These are phyloP conservation scores for Laetiporus sulphureus DNA, from an alignment of 1,284 basidiomycete species.

Conservation along the genomic window DNA sequence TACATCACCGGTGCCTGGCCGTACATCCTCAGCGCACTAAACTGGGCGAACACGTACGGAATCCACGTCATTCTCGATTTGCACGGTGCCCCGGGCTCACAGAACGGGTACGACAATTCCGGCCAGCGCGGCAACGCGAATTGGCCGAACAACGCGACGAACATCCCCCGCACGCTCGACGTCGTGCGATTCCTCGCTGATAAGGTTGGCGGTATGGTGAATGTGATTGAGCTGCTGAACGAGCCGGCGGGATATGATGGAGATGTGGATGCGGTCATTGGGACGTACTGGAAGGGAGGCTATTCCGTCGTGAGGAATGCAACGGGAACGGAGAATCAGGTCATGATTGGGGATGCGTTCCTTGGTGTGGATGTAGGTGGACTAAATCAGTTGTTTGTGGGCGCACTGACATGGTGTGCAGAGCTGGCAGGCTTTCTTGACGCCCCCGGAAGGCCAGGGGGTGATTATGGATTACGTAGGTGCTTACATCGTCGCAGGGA, in stretches of 20 bases:
- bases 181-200: conserved; percentile 52
- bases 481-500: too few relatives aligned
- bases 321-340: conserved; percentile 38
- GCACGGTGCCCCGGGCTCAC: conserved; percentile 63
- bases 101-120: conserved; percentile 81
- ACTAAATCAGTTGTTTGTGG: background rate
- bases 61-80: conserved; percentile 67
- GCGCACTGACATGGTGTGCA: conserved; percentile 23
- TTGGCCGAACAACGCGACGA: conserved; percentile 54
- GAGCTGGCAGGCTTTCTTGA: conserved; percentile 61
- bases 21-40: conserved; percentile 57
- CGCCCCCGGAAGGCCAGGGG: conserved; percentile 39
- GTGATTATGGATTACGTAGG: conserved; percentile 56
- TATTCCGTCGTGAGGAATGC: conserved; percentile 47
- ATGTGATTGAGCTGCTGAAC: conserved; percentile 60
- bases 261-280: conserved; percentile 35
- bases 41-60: conserved; percentile 53
- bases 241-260: conserved; percentile 51
- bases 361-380: conserved; percentile 44
- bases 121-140: conserved; percentile 60
- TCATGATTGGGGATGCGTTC: conserved; percentile 75
- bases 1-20: conserved; percentile 64
- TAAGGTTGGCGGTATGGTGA: conserved; percentile 48
- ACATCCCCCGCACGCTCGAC: conserved; percentile 60
- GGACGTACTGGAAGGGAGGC: conserved; percentile 49